A percentile compares a stretch with the other conserved stretches of the same genome.
Conservation (phyloP, 148 eudicot genomes). For the Silene conica region DNA sequence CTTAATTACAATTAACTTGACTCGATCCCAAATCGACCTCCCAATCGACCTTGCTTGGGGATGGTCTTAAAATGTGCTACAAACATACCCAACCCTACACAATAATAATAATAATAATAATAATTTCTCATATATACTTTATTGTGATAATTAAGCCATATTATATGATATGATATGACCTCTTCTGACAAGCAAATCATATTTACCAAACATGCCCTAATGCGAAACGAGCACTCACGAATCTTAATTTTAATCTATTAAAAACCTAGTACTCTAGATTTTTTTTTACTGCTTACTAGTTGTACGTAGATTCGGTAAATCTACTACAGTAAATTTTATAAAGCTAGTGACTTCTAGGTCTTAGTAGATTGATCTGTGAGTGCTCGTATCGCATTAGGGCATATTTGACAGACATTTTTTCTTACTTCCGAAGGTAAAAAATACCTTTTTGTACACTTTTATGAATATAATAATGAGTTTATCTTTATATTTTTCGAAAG, state of each 20-base stretch:
- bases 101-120: too few species aligned
- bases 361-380: not conserved
- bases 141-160: not conserved
- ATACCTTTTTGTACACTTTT: too few species aligned
- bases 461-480: too few species aligned
- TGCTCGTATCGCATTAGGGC: not conserved
- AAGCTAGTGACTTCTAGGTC: not conserved
- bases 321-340: not conserved
- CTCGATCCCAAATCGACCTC: too few species aligned
- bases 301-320: not conserved
- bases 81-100: too few species aligned
- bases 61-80: too few species aligned
- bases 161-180: not conserved
- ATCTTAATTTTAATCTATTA: not conserved
- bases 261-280: not conserved
- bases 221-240: not conserved
- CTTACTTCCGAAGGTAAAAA: not conserved
- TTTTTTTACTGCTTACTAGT: too few species aligned
- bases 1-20: too few species aligned
- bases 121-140: not conserved
- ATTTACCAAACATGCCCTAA: not conserved
- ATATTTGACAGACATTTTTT: not conserved
- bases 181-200: not conserved
- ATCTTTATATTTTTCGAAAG: too few species aligned
- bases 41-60: too few species aligned